Evolutionary conservation across 352 stramenopile genomes (phyloP), one percentile per base, ranked within the genome.

Genomic region (Chrysophaeum taylorii): DNA sequence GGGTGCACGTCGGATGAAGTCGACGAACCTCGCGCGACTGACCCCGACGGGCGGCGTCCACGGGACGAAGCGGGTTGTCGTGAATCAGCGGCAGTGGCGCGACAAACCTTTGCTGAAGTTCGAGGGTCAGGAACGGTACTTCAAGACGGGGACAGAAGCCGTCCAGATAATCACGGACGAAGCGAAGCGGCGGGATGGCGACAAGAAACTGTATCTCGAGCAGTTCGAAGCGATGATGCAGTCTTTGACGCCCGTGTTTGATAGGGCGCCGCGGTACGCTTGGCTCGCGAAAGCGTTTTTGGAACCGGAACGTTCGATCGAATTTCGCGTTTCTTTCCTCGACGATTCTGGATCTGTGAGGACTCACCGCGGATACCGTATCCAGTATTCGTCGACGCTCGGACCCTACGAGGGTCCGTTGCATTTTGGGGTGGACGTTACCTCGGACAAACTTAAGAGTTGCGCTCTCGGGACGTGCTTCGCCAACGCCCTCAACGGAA

Each of bases 271-370:
- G 16, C 78, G 78, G 43, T 82, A 81, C 71, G 77, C 77, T 21
- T 82, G 73, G 73, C 73, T 84, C 0, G 83, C 83, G 16, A 88
- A 89, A 61, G 80, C 81, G 25, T 53, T 98, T 69, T 94, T 97
- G 84, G 93, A 98, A 79, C 92, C 93, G 0, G 93, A 98, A 75
- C 86, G 92, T 39, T 89, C 95, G 42, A 91, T 89, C 57, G 79
- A 96, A 80, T 98, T 98, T 81, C 90, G 92, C 69, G 90, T 97
- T 31, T 89, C 92, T 15, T 98, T 93, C 93, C 92, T 97, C 70
- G 94, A 98, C 76, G 94, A 98, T 77, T 85, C 86, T 36, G 93
- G 93, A 41, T 94, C 93, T 67, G 86, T 87, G 61, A 87, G 93
- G 38, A 92, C 97, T 71, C 98, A 97, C 82, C 88, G 94, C 38